These are phyloP conservation scores for Kodamaea kakaduensis DNA, from an alignment of 805 yeast genomes.

Conservation along the genomic window DNA sequence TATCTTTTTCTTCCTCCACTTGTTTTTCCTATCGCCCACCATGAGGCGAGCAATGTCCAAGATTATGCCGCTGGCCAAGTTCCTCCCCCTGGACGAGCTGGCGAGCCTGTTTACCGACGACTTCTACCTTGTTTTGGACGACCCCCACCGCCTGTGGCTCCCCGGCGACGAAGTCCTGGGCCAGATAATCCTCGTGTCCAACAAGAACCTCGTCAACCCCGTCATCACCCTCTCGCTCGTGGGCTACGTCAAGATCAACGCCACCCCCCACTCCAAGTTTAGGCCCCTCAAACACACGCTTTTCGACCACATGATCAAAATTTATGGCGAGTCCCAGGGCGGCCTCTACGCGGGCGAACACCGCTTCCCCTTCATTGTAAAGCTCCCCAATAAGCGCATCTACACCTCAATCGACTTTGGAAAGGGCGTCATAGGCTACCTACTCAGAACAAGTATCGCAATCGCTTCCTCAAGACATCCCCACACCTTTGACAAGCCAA, in stretches of 20 bases:
- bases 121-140: conserved; percentile 65
- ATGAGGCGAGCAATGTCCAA: conserved; percentile 54
- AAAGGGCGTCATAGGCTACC: conserved; percentile 74
- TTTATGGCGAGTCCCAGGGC: conserved; percentile 44
- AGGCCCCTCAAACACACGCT: conserved; percentile 49
- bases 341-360: conserved; percentile 82
- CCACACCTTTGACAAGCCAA: conserved; percentile 46
- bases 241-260: conserved; percentile 55
- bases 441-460: conserved; percentile 49
- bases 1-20: background rate
- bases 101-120: conserved; percentile 34
- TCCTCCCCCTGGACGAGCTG: conserved; percentile 2
- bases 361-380: conserved; percentile 79
- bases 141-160: conserved; percentile 71
- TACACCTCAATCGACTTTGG: conserved; percentile 79
- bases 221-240: conserved; percentile 50
- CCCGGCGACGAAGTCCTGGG: conserved; percentile 79
- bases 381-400: conserved; percentile 68
- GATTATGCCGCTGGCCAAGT: conserved; percentile 30
- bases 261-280: conserved; percentile 49
- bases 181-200: conserved; percentile 52
- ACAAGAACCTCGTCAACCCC: conserved; percentile 52
- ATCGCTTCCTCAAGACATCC: conserved; percentile 12
- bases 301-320: conserved; percentile 55
- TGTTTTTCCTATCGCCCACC: conserved; percentile 1